Evolutionary conservation across 1,284 basidiomycete species (phyloP).

Genomic region (Thecaphora thlaspeos): DNA sequence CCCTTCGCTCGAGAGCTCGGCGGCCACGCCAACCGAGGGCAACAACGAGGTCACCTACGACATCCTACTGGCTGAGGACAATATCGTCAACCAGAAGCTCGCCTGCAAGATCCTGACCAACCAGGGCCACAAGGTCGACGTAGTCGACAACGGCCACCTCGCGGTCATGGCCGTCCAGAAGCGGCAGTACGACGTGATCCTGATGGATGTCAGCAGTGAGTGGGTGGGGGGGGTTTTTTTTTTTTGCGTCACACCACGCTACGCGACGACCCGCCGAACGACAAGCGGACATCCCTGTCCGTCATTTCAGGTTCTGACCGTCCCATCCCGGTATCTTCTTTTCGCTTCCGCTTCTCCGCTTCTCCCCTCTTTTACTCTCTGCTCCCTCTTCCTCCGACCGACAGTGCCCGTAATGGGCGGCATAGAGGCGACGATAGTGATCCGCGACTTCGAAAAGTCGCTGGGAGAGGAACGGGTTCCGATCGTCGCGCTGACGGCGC

Average conservation of each 20-base stretch:
- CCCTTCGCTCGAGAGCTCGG: constrained; percentile 88
- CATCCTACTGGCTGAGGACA: constrained; percentile 96
- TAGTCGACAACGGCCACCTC: constrained; percentile 93
- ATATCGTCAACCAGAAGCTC: constrained; percentile 94
- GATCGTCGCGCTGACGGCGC: constrained; percentile 91
- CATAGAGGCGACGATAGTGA: constrained; percentile 68
- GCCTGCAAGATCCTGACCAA: constrained; percentile 97
- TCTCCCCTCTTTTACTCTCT: background rate
- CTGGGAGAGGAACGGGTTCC: constrained; percentile 74
- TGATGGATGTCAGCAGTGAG: constrained; percentile 79
- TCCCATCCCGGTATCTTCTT: too few species aligned
- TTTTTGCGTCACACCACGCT: too few species aligned
- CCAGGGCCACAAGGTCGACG: constrained; percentile 92
- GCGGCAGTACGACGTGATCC: constrained; percentile 65
- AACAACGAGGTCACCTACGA: constrained; percentile 80
- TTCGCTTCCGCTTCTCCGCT: too few species aligned
- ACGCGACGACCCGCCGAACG: too few species aligned
- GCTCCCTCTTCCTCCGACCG: constrained; percentile 61
- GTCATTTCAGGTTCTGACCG: too few species aligned
- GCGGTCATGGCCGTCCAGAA: constrained; percentile 85
- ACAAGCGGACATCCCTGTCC: too few species aligned
- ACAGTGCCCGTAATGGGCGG: constrained; percentile 64
- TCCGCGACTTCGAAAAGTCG: constrained; percentile 72
- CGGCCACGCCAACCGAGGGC: constrained; percentile 75
- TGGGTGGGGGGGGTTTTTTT: too few species aligned